Evolutionary conservation across 768 basidiomycete species (phyloP), one percentile per base, ranked within the genome.

Genomic region (Boletus patriciae): DNA sequence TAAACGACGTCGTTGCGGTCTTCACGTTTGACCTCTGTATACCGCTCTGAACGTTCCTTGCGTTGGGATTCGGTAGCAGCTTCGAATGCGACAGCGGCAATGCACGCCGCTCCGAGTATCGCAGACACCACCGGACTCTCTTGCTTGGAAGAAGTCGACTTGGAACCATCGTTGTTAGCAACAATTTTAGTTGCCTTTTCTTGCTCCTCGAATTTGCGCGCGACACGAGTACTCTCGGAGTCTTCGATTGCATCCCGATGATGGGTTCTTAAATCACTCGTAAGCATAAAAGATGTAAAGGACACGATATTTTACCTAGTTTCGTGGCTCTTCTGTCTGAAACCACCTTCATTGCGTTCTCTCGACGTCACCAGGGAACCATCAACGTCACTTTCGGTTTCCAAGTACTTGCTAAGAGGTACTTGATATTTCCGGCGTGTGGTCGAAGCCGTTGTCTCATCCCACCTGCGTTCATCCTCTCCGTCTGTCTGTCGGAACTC

Each of bases 331-430:
- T 16, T 16, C n/a, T 43, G 33, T 37, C n/a, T 12, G 18, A 42
- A 44, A 6, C 2, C 19, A 27, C 10, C 51, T 13, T 43, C 41
- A 46, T 33, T n/a, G 33, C 33, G 45, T 38, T 46, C 46, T n/a
- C 38, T 55, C 10, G 41, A 38, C 29, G n/a, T 50, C 19, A 46
- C 54, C 33, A 23, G 11, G 9, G 46, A 37, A 23, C 13, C 23
- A 8, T 45, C 29, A 11, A 3, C n/a, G 9, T 53, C 31, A 13
- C 12, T 23, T 9, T 50, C 34, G 1, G 44, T n/a, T 27, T 31
- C 29, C 46, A 68, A 27, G 23, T 62, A 57, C 29, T 46, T 36
- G 57, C 50, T 62, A 15, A 60, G 50, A 55, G 67, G 67, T 0
- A 67, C 67, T 41, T 52, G 52, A 46, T 68, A 68, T 42, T 51